phyloP scores from a whole-genome alignment of 2,329 filamentous ascomycete genomes.

The Remersonia thermophila region DNA sequence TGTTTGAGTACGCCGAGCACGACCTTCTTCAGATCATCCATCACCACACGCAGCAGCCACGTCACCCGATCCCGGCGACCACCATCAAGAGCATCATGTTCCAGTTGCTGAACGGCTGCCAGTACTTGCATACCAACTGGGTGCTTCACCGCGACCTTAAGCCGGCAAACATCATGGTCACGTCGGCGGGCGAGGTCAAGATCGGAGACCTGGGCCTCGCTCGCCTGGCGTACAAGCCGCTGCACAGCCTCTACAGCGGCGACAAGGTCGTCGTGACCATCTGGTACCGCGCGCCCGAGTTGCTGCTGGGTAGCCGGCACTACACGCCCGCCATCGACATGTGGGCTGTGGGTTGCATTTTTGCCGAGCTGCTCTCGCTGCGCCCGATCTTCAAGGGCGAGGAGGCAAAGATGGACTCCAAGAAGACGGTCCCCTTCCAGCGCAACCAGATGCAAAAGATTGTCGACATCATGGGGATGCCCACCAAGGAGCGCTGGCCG shows the following conservation, averaged over 20 bases:
- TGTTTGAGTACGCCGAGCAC: conserved; percentile 97
- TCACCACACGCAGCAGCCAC: conserved; percentile 81
- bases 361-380: conserved; percentile 81
- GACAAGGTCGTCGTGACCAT: conserved; percentile 99
- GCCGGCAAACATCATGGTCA: conserved; percentile 98
- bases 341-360: conserved; percentile 97
- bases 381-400: conserved; percentile 97
- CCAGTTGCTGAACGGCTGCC: conserved; percentile 85
- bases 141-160: conserved; percentile 94
- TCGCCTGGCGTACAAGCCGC: conserved; percentile 82
- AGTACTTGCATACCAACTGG: conserved; percentile 95
- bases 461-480: conserved; percentile 87
- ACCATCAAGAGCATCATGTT: conserved; percentile 93
- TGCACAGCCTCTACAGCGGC: conserved; percentile 81
- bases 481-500: conserved; percentile 81
- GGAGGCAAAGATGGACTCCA: conserved; percentile 97
- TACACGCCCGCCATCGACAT: conserved; percentile 96
- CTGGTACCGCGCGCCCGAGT: conserved; percentile 93
- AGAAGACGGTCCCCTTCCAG: conserved; percentile 95
- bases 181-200: conserved; percentile 75
- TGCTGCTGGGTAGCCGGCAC: conserved; percentile 83
- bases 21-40: conserved; percentile 97
- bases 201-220: conserved; percentile 92
- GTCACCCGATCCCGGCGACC: conserved; percentile 75
- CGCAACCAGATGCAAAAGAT: conserved; percentile 99